Evolutionary conservation across 371 early-diverging fungal genomes (phyloP), one percentile per base, ranked within the genome.

Genomic region (Mucor sp.): DNA sequence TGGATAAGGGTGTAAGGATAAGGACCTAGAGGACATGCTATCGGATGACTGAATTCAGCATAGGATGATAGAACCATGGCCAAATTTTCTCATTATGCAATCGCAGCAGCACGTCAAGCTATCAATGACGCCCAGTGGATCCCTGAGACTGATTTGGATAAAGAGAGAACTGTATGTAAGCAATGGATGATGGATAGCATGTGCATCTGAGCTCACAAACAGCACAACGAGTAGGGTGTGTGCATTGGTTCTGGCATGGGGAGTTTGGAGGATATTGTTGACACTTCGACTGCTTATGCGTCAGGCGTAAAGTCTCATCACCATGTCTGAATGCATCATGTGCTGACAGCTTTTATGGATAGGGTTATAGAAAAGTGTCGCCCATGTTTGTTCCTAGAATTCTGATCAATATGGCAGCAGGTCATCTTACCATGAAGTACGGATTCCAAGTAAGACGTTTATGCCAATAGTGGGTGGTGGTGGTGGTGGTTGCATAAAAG

Each of bases 211-310:
- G 21, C 17, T 12, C 37, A 35, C 14, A 33, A 33, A 33, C 33
- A 33, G 7, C 33, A 39, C 23, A 48, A 39, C 23, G 15, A 21
- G 28, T 47, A 93, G 85, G 97, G 97, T 63, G 94, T 94, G 6
- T 94, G 94, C 74, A 87, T 95, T 41, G 96, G 97, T 14, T 93
- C 94, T 6, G 96, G 97, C 6, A 95, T 98, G 72, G 97, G 97
- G 30, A 89, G 92, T 57, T 73, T 97, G 28, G 94, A 95, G 23
- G 98, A 97, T 68, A 88, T 95, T 62, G 86, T 84, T 0, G 72
- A 75, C 0, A 90, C 87, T 6, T 71, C 90, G 0, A 65, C 75
- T n/a, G 79, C 82, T 53, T 91, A 84, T 66, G 67, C 69, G 7
- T 72, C 80, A 48, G 81, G 81, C 12, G 91, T 89, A 89, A 75